phyloP scores from a whole-genome alignment of 768 basidiomycete species.

The Candolleomyces aberdarensis region DNA sequence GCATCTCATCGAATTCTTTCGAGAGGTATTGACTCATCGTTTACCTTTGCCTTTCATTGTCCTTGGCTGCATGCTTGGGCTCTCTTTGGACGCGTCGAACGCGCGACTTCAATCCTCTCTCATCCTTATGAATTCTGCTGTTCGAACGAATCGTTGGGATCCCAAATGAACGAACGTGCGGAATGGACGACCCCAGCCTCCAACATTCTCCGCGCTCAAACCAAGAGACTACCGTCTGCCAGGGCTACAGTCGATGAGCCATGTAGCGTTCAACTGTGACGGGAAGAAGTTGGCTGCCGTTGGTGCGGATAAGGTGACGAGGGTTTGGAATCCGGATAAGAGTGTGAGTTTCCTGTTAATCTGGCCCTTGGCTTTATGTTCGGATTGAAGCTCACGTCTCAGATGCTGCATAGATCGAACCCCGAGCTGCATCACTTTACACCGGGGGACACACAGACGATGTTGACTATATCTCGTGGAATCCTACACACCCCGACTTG shows the following conservation, averaged over 20 bases:
- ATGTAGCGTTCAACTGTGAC: constrained; percentile 84
- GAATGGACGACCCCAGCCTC: constrained; percentile 43
- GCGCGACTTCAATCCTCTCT: background rate
- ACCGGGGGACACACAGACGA: constrained; percentile 75
- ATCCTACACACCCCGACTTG: constrained; percentile 79
- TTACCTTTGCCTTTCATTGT: background rate
- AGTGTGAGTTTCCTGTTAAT: constrained; percentile 43
- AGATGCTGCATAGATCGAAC: constrained; percentile 55
- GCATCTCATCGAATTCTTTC: constrained; percentile 2
- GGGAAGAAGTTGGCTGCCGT: constrained; percentile 80
- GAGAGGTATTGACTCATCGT: background rate
- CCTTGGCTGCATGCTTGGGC: too few relatives aligned
- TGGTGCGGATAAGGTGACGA: constrained; percentile 73
- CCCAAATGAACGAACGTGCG: background rate
- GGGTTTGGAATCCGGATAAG: constrained; percentile 79
- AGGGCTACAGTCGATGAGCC: constrained; percentile 63
- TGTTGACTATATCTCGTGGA: constrained; percentile 83
- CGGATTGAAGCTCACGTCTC: too few relatives aligned
- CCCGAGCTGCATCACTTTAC: constrained; percentile 60
- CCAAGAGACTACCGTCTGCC: constrained; percentile 71
- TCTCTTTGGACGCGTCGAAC: background rate
- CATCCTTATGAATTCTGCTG: background rate
- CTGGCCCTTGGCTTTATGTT: too few relatives aligned
- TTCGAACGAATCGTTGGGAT: background rate
- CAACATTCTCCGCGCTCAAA: constrained; percentile 77